Percentiles rank a stretch among this genome's conserved stretches.
Conservation (phyloP, 306 rosid species). For the Begonia loranthoides region DNA sequence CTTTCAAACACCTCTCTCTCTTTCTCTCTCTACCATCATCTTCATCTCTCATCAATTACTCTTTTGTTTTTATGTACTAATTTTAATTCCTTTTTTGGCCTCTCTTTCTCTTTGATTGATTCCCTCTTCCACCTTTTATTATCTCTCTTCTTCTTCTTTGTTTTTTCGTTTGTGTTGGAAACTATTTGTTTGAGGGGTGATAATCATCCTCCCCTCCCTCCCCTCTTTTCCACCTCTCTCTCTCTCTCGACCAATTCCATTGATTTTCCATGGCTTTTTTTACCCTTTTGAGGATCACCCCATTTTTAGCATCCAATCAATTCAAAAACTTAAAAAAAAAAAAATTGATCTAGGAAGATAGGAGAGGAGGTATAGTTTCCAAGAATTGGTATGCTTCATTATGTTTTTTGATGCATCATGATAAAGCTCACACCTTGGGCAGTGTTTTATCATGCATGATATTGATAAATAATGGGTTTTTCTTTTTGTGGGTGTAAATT, state of each 20-base stretch:
- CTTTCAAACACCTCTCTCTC: conserved; percentile 13
- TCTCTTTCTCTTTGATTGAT: background rate
- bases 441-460: too few relatives aligned
- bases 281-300: too few relatives aligned
- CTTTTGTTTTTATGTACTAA: conserved; percentile 15
- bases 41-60: conserved; percentile 8
- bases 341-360: too few relatives aligned
- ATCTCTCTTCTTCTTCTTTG: conserved; percentile 1
- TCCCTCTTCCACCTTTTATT: conserved; percentile 3
- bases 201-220: conserved; percentile 34
- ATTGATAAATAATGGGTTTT: too few relatives aligned
- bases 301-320: too few relatives aligned
- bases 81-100: conserved; percentile 35
- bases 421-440: too few relatives aligned
- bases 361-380: too few relatives aligned
- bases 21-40: background rate
- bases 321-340: too few relatives aligned
- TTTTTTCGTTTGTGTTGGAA: conserved; percentile 42
- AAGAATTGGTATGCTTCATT: too few relatives aligned
- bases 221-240: conserved; percentile 16
- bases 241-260: too few relatives aligned
- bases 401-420: too few relatives aligned
- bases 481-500: too few relatives aligned
- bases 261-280: background rate
- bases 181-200: conserved; percentile 25